phyloP scores from a whole-genome alignment of 495 filamentous ascomycete genomes.

The Penicillium coffeae region DNA sequence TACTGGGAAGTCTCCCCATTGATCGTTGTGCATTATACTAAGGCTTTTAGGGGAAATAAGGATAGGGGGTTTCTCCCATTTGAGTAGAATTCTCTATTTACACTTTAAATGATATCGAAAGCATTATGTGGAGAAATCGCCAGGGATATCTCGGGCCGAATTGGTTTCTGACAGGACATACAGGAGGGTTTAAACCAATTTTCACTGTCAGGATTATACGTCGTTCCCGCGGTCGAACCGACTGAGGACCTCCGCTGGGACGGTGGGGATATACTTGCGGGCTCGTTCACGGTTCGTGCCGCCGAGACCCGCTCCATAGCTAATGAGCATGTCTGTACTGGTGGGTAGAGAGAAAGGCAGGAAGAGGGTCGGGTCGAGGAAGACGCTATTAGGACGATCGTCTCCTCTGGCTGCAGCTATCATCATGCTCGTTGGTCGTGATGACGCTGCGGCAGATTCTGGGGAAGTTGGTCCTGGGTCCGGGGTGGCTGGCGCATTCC shows the following conservation, averaged over 20 bases:
- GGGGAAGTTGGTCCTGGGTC: constrained; percentile 22
- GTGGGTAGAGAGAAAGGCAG: constrained; percentile 92
- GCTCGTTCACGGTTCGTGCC: constrained; percentile 88
- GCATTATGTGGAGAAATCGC: too few species aligned
- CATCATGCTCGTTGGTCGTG: constrained; percentile 22
- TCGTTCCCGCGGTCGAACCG: constrained; percentile 68
- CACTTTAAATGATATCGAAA: too few species aligned
- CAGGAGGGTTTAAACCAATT: too few species aligned
- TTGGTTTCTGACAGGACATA: too few species aligned
- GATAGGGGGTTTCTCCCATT: too few species aligned
- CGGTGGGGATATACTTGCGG: constrained; percentile 92
- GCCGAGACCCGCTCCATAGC: constrained; percentile 90
- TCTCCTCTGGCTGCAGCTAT: constrained; percentile 19
- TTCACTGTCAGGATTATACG: neutral
- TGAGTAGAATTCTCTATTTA: too few species aligned
- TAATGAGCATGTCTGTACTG: constrained; percentile 94
- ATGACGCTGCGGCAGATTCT: constrained; percentile 21
- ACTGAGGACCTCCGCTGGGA: constrained; percentile 87
- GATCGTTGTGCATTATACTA: too few species aligned
- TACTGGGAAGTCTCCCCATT: too few species aligned
- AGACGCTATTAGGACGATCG: constrained; percentile 46
- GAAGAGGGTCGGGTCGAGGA: constrained; percentile 87
- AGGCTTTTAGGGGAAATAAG: too few species aligned
- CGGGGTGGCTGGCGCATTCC: constrained; percentile 18
- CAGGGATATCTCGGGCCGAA: too few species aligned